A percentile compares a stretch with the other conserved stretches of the same genome.
These are phyloP conservation scores for Sabuloglossum arenarium DNA, from an alignment of 495 filamentous ascomycete genomes.

Conservation along the genomic window DNA sequence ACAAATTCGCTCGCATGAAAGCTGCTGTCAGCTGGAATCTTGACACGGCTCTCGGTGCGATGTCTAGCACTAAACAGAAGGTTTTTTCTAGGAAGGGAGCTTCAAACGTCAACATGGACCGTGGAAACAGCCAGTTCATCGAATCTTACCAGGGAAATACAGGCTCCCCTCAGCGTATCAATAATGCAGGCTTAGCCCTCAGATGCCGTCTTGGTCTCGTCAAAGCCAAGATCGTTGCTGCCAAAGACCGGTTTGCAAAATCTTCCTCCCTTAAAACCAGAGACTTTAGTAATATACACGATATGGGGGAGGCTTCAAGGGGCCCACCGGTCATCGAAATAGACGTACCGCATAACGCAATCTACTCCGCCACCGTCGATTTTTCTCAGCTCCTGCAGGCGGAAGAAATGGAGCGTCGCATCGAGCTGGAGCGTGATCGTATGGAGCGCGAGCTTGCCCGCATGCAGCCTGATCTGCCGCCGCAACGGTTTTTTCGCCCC, in stretches of 20 bases:
- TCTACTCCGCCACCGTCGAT: not conserved
- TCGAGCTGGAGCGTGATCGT: not conserved
- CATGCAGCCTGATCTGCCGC: not conserved
- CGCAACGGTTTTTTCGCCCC: not conserved
- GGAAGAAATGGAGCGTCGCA: not conserved
- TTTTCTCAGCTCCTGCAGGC: not conserved
- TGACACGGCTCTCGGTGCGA: not conserved
- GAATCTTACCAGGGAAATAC: not conserved
- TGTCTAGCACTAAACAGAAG: not conserved
- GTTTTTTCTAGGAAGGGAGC: not conserved
- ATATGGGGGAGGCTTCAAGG: not conserved
- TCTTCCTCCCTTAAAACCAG: not conserved
- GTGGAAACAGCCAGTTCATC: too few relatives aligned
- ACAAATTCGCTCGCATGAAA: not conserved
- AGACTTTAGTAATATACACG: not conserved
- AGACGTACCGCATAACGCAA: not conserved
- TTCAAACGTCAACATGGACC: not conserved
- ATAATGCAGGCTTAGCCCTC: too few relatives aligned
- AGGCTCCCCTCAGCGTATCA: not conserved
- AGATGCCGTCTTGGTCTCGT: not conserved
- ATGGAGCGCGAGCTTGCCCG: not conserved
- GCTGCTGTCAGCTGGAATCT: not conserved
- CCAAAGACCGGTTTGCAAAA: not conserved
- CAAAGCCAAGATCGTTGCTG: not conserved
- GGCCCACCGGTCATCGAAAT: not conserved